A percentile compares a stretch with the other conserved stretches of the same genome.
Conservation (phyloP, 176 grass and related monocot species). For the Oryza meyeriana region DNA sequence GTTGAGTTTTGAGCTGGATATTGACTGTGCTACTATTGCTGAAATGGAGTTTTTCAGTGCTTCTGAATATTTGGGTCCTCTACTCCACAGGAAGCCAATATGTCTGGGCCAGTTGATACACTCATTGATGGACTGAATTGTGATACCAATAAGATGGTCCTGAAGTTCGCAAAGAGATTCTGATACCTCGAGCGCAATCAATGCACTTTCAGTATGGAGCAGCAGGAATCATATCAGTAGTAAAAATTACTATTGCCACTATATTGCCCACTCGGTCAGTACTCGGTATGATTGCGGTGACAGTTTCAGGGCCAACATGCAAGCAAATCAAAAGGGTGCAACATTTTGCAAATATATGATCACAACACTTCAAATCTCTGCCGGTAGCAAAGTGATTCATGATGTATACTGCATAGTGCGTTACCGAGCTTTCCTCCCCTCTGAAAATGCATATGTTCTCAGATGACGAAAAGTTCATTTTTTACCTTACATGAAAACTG, state of each 20-base stretch:
- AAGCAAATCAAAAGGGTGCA: conserved; percentile 20
- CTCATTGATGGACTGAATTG: conserved; percentile 31
- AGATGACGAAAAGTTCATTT: neutral
- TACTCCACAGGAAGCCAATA: conserved; percentile 25
- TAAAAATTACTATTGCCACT: neutral
- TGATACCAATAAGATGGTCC: conserved; percentile 27
- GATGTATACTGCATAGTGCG: neutral
- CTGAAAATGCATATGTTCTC: neutral
- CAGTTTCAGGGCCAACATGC: neutral
- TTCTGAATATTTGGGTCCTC: neutral
- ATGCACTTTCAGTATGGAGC: conserved; percentile 31
- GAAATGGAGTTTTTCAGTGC: neutral
- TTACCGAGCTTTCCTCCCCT: neutral
- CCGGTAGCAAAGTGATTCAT: neutral
- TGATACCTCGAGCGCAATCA: conserved; percentile 41
- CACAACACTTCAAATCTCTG: conserved; percentile 12
- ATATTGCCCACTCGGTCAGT: neutral
- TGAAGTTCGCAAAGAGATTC: conserved; percentile 24
- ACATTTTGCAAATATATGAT: conserved; percentile 19
- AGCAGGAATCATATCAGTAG: neutral
- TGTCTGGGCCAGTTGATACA: conserved; percentile 4
- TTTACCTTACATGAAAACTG: neutral
- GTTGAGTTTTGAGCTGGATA: neutral
- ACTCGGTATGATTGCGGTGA: neutral
- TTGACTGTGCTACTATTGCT: neutral